Evolutionary conservation across 805 yeast genomes (phyloP).

Genomic region (Nakazawaea ishiwadae): DNA sequence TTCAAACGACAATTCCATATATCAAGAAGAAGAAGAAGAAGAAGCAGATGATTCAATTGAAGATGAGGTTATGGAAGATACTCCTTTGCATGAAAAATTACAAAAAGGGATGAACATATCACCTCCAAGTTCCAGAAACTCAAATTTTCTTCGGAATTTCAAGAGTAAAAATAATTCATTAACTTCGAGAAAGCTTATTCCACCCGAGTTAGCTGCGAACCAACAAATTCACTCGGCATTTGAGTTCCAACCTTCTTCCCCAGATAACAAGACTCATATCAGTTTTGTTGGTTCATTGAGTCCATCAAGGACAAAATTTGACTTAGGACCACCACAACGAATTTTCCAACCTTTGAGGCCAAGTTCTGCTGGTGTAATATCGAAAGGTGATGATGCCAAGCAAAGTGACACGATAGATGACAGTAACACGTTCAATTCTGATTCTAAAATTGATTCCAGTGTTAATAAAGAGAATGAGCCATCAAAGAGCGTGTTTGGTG

Average conservation of each 20-base stretch:
- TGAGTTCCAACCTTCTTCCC: not conserved
- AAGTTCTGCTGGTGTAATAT: too few species aligned
- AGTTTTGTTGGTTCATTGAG: slow-evolving; percentile 2
- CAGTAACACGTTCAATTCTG: not conserved
- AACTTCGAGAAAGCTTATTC: slow-evolving; percentile 6
- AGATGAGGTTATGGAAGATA: slow-evolving; percentile 13
- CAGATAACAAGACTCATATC: not conserved
- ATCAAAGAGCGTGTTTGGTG: slow-evolving; percentile 8
- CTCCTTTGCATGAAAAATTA: slow-evolving; percentile 9
- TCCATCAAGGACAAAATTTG: slow-evolving; percentile 1
- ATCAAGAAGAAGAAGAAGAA: slow-evolving; percentile 13
- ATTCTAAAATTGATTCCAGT: not conserved
- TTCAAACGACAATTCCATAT: slow-evolving; percentile 12
- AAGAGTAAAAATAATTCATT: not conserved
- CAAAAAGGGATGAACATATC: slow-evolving; percentile 10
- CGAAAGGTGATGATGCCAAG: too few species aligned
- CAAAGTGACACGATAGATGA: not conserved
- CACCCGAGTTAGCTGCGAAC: not conserved
- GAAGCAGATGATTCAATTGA: not conserved
- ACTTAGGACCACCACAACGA: slow-evolving; percentile 10
- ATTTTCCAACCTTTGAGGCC: slow-evolving; percentile 3
- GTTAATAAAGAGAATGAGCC: slow-evolving; percentile 5
- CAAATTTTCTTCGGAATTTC: too few species aligned
- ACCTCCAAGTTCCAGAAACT: slow-evolving; percentile 3
- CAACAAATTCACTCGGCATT: too few species aligned